Evolutionary conservation across 2,329 filamentous ascomycete species (phyloP), one percentile per base, ranked within the genome.

Genomic region (Phaeosphaeria sp.): DNA sequence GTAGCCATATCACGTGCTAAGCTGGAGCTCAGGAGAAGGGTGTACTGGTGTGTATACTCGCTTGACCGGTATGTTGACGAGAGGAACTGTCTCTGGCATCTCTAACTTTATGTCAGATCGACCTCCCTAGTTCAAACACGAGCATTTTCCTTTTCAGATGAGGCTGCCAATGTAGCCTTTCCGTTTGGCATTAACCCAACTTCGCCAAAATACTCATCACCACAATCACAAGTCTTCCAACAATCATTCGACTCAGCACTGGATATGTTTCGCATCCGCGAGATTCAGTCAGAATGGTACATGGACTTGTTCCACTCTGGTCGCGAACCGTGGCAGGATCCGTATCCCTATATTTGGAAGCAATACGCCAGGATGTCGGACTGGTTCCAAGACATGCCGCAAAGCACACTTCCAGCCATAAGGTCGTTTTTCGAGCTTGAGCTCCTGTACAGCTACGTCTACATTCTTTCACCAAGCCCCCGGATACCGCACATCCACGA

Each of bases 121-220:
- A 93, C 96, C 46, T 96, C 93, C 66, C 90, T 97, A 81, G 91
- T 94, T 4, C 88, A 96, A 65, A 91, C 91, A 11, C 85, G 92
- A 33, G 89, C 93, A 0, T 97, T 97, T 75, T 97, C 94, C 0
- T 97, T 98, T 72, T 94, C 92, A 0, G 94, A 98, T 72, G 92
- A 94, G 55, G 90, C 93, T 6, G 86, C 91, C 23, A 89, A 91
- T 64, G 93, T 98, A 27, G 86, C 85, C n/a, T 86, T 93, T 60
- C 92, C 93, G 1, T 84, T 85, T 53, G 74, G 78, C 33, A 69
- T 68, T 27, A 59, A 49, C n/a, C 46, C 72, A 46, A 65, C 76
- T 36, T 72, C 71, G 22, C 79, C 65, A 76, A 79, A 62, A 76
- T 78, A 65, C 78, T 79, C 69, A 73, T 67, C 81, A 73, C 57